phyloP scores from a whole-genome alignment of 306 rosid species.

The Canavalia gladiata region DNA sequence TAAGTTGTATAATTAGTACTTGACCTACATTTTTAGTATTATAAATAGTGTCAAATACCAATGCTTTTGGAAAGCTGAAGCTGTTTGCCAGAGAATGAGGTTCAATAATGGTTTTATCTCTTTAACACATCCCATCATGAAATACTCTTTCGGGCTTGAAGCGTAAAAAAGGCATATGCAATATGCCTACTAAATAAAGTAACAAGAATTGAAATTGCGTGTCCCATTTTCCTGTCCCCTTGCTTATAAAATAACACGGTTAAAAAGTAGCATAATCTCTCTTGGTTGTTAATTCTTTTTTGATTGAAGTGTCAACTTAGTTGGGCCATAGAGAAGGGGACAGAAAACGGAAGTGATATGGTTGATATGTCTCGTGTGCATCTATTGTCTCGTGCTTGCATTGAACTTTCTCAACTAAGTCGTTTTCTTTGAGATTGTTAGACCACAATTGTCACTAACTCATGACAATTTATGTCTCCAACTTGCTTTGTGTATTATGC shows the following conservation, averaged over 20 bases:
- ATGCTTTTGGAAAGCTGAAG: neutral
- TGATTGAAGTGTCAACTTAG: no score
- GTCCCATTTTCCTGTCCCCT: no score
- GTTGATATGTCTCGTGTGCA: no score
- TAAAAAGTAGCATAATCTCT: no score
- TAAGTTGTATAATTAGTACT: neutral
- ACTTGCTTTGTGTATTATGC: neutral
- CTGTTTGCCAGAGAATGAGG: neutral
- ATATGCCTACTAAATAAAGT: neutral
- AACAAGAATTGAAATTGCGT: neutral
- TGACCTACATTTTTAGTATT: neutral
- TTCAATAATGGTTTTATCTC: neutral
- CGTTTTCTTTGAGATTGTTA: neutral
- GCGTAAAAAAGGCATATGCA: neutral
- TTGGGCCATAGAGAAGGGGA: no score
- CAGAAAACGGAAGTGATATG: no score
- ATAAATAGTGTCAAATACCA: neutral
- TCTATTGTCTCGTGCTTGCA: no score
- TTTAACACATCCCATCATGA: neutral
- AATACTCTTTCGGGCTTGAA: neutral
- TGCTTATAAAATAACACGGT: no score
- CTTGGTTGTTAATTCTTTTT: no score
- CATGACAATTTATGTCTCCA: constrained; percentile 9
- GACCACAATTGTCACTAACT: neutral
- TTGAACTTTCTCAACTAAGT: no score